phyloP scores from a whole-genome alignment of 371 early-diverging fungal species.

The Mucor lusitanicus region DNA sequence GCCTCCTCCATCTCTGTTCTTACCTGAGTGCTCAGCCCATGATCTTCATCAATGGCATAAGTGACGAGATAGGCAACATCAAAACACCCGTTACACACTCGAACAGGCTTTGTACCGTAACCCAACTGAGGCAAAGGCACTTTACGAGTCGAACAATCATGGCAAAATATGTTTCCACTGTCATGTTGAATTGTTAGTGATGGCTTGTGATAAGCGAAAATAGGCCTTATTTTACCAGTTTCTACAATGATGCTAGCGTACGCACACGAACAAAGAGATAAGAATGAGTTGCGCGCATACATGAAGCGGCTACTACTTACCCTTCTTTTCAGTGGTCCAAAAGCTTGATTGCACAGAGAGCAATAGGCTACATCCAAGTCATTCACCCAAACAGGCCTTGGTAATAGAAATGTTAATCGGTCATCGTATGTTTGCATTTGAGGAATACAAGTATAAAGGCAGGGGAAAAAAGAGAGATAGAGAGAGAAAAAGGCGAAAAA shows the following conservation, averaged over 20 bases:
- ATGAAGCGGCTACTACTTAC: conserved; percentile 21
- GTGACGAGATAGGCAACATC: conserved; percentile 66
- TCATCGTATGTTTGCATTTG: conserved; percentile 38
- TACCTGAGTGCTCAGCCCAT: conserved; percentile 64
- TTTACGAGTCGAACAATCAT: conserved; percentile 59
- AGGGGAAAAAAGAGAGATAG: no score
- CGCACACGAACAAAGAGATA: background rate
- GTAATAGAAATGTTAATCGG: conserved; percentile 43
- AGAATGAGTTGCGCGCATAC: background rate
- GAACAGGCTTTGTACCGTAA: conserved; percentile 57
- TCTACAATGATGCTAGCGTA: conserved; percentile 63
- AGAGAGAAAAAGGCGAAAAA: background rate
- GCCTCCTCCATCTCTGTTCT: background rate
- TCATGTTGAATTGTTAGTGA: background rate
- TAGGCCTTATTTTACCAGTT: conserved; percentile 54
- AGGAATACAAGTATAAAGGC: background rate
- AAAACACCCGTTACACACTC: conserved; percentile 66
- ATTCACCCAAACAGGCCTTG: conserved; percentile 55
- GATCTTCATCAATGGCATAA: conserved; percentile 64
- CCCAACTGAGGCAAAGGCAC: conserved; percentile 66
- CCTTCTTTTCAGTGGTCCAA: conserved; percentile 49
- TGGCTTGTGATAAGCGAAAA: background rate
- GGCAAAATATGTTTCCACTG: conserved; percentile 65
- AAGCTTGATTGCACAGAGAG: conserved; percentile 36
- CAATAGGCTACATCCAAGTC: conserved; percentile 49